Conservation (phyloP, 2,329 filamentous ascomycete genomes). For the Cercospora sp. region DNA sequence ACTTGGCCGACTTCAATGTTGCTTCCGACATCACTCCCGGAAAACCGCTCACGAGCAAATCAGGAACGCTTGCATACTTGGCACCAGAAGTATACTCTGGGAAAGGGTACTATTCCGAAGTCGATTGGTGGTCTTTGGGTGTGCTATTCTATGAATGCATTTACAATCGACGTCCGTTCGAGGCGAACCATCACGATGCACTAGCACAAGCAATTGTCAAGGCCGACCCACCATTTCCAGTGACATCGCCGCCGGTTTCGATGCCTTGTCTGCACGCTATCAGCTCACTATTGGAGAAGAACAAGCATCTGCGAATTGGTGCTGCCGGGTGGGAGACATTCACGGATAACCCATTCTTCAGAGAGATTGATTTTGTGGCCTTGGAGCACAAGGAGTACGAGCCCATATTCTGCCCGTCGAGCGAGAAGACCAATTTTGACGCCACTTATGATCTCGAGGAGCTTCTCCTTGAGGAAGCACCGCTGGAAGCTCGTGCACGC, state of each 20-base stretch:
- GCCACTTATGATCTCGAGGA: slow-evolving; percentile 97
- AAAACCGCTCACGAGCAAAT: slow-evolving; percentile 88
- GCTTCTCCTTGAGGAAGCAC: slow-evolving; percentile 87
- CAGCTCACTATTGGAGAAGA: slow-evolving; percentile 75
- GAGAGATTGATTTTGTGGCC: slow-evolving; percentile 76
- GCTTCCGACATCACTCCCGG: slow-evolving; percentile 87
- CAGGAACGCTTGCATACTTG: slow-evolving; percentile 91
- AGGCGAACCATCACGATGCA: slow-evolving; percentile 80
- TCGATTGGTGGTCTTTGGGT: slow-evolving; percentile 98
- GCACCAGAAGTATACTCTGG: slow-evolving; percentile 94
- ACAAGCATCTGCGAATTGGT: slow-evolving; percentile 81
- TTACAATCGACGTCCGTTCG: slow-evolving; percentile 97
- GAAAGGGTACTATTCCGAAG: slow-evolving; percentile 82
- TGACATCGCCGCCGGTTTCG: slow-evolving; percentile 87
- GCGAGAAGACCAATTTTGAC: slow-evolving; percentile 98
- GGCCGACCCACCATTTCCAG: slow-evolving; percentile 81
- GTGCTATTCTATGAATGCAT: slow-evolving; percentile 99
- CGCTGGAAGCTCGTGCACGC: slow-evolving; percentile 85
- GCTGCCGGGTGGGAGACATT: slow-evolving; percentile 79
- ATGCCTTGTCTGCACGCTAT: slow-evolving; percentile 88
- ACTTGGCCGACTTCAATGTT: slow-evolving; percentile 98
- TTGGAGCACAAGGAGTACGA: slow-evolving; percentile 85
- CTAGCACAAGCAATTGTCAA: slow-evolving; percentile 78
- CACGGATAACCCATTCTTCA: slow-evolving; percentile 85
- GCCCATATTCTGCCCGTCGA: slow-evolving; percentile 88